phyloP scores from a whole-genome alignment of 257 asterid genomes.

The Scutellaria barbata region DNA sequence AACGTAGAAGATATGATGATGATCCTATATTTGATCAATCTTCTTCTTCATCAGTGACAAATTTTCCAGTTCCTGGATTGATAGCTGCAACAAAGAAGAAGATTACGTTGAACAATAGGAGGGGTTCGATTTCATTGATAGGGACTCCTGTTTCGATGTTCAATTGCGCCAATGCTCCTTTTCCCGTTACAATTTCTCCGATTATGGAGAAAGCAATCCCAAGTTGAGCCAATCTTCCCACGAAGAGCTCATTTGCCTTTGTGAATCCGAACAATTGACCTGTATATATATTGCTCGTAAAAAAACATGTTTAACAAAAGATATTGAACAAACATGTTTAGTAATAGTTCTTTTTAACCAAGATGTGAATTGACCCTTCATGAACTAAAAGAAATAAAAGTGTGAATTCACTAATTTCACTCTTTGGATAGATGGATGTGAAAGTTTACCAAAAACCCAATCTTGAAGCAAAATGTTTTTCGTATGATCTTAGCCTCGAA shows the following conservation, averaged over 20 bases:
- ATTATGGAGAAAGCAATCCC: slow-evolving; percentile 92
- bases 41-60: slow-evolving; percentile 82
- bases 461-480: no score
- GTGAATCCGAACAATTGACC: slow-evolving; percentile 96
- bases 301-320: no score
- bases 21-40: slow-evolving; percentile 24
- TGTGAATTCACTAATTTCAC: no score
- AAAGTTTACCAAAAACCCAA: no score
- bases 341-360: no score
- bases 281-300: slow-evolving; percentile 17
- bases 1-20: no score
- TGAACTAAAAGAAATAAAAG: no score
- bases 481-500: no score
- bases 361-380: no score
- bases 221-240: slow-evolving; percentile 93
- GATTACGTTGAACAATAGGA: slow-evolving; percentile 71
- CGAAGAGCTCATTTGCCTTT: slow-evolving; percentile 88
- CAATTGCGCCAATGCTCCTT: slow-evolving; percentile 92
- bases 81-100: slow-evolving; percentile 96
- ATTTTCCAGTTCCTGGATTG: slow-evolving; percentile 90
- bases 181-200: slow-evolving; percentile 91
- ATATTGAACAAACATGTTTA: no score
- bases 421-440: no score
- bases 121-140: slow-evolving; percentile 82
- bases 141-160: slow-evolving; percentile 95